Conservation (phyloP, 2,329 filamentous ascomycete species). For the Neofusicoccum cordaticola region DNA sequence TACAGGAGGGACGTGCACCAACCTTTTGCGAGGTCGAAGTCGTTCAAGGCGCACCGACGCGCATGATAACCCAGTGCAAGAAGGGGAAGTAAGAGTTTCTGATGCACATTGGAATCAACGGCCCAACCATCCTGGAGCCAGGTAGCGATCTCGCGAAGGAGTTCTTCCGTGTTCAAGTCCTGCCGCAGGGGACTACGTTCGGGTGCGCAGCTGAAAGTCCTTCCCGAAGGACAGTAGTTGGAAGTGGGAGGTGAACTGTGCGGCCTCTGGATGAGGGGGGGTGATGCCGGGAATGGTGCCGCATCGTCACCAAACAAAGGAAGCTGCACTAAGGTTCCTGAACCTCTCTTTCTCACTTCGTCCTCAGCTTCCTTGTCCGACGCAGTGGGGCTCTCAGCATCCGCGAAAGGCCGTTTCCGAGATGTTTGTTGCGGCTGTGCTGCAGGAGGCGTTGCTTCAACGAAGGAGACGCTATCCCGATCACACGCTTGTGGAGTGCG, state of each 20-base stretch:
- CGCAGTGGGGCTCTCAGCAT: background rate
- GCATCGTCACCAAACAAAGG: background rate
- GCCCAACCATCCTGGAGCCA: constrained; percentile 6
- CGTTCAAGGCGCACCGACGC: background rate
- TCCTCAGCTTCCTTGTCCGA: background rate
- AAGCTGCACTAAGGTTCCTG: background rate
- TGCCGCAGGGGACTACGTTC: background rate
- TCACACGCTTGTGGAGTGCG: background rate
- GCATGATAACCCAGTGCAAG: background rate
- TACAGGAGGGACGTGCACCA: background rate
- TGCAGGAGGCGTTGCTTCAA: background rate
- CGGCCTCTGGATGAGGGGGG: background rate
- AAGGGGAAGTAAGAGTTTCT: background rate
- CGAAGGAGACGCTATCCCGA: background rate
- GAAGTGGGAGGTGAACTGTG: background rate
- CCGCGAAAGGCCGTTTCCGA: background rate
- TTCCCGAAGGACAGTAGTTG: no score
- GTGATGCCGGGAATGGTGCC: background rate
- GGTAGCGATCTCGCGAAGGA: background rate
- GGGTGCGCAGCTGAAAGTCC: no score
- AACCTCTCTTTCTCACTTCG: background rate
- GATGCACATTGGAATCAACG: background rate
- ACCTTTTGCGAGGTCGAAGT: background rate
- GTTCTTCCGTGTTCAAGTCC: background rate
- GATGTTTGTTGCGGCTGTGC: background rate